Evolutionary conservation across 2,329 filamentous ascomycete species (phyloP).

Genomic region (Zalaria obscura): DNA sequence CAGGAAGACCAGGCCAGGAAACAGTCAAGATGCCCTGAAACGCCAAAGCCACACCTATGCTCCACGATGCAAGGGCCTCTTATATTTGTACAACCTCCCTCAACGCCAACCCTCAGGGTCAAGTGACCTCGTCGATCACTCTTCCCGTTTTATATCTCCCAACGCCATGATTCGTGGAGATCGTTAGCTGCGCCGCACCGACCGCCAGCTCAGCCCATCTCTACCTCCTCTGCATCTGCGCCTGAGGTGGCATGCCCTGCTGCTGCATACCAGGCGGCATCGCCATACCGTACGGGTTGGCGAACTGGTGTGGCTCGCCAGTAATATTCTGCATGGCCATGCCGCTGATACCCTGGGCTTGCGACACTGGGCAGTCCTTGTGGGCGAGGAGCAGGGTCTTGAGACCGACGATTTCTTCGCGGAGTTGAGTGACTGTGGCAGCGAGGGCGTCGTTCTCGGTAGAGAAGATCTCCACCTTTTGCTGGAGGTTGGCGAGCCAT

Average conservation of each 20-base stretch:
- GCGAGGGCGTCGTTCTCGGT: constrained; percentile 82
- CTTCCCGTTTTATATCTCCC: not conserved
- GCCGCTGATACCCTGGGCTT: constrained; percentile 58
- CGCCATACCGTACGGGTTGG: constrained; percentile 35
- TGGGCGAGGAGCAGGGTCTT: constrained; percentile 88
- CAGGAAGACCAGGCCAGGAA: not conserved
- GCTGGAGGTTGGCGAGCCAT: constrained; percentile 88
- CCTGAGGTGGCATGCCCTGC: constrained; percentile 15
- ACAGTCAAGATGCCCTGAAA: not conserved
- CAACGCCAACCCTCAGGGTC: not conserved
- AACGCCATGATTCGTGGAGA: not conserved
- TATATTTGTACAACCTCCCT: too few relatives aligned
- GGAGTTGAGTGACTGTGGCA: constrained; percentile 66
- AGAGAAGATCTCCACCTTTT: constrained; percentile 86
- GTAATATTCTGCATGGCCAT: constrained; percentile 36
- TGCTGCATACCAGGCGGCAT: constrained; percentile 19
- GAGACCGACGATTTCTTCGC: constrained; percentile 87
- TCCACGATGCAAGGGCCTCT: too few relatives aligned
- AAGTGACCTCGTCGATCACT: not conserved
- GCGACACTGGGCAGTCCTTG: constrained; percentile 89
- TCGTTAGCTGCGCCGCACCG: not conserved
- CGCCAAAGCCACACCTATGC: too few relatives aligned
- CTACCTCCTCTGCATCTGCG: constrained; percentile 20
- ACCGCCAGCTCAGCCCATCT: not conserved
- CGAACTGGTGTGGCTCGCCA: constrained; percentile 25